Evolutionary conservation across 225 moss, liverwort and hornwort species (phyloP).

Genomic region (Polytrichum formosum): DNA sequence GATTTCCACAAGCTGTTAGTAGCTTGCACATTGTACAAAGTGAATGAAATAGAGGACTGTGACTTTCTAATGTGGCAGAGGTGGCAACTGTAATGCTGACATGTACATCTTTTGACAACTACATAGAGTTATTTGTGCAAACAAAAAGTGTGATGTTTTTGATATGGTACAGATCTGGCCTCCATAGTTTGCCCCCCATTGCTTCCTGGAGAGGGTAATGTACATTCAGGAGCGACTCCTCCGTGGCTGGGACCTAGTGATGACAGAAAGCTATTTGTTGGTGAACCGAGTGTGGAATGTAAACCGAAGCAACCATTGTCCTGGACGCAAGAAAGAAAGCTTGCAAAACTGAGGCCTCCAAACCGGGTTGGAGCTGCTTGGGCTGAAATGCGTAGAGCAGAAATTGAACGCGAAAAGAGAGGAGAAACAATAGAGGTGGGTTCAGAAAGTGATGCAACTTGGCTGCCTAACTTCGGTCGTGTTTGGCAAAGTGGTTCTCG

Average conservation of each 20-base stretch:
- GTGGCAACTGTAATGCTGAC: no score
- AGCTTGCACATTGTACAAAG: no score
- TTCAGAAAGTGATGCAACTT: constrained; percentile 40
- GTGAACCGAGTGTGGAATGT: constrained; percentile 13
- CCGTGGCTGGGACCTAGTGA: constrained; percentile 66
- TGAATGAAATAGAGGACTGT: no score
- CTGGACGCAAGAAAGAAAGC: constrained; percentile 66
- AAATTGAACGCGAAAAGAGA: constrained; percentile 63
- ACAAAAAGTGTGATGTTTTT: background rate
- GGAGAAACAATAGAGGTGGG: constrained; percentile 42
- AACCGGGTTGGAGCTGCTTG: constrained; percentile 97
- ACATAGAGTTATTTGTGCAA: background rate
- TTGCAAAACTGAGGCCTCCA: constrained; percentile 78
- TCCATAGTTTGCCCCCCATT: constrained; percentile 38
- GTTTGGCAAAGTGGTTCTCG: constrained; percentile 99
- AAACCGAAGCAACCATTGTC: constrained; percentile 42
- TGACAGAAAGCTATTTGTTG: constrained; percentile 24
- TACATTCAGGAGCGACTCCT: constrained; percentile 83
- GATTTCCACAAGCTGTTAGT: background rate
- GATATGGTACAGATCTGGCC: constrained; percentile 51
- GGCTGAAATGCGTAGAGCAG: constrained; percentile 84
- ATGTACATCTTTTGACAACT: no score
- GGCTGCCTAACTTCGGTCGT: constrained; percentile 96
- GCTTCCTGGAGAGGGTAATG: constrained; percentile 77
- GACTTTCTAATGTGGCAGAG: no score